Base-by-base conservation (phyloP, 2,329 filamentous ascomycete genomes). In the Colletotrichum zoysiae region DNA sequence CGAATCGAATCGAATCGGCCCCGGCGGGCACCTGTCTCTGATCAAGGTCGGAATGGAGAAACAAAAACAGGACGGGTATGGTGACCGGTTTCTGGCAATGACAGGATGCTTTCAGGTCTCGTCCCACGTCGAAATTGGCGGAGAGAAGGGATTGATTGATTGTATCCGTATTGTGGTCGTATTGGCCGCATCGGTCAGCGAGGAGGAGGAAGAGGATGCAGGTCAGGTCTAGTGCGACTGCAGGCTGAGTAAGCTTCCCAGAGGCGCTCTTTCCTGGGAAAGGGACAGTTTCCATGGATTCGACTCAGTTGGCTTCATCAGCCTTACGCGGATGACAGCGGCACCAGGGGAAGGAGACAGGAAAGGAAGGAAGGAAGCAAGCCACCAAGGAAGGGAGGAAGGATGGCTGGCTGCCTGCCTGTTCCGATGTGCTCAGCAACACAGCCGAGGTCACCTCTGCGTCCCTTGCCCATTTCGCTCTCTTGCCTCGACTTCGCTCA, bases 271-370 rank as follows among this genome's bases (percentile, higher is more conserved):
- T 55, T 44, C n/a, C n/a, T 23, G 30, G 23, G 18, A 48, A 56
- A 30, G 67, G 16, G 9, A 14, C 50, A 18, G 9, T 68, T 48
- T 6, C 69, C 26, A 42, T 35, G 38, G 35, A 14, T 59, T 5
- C 18, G 44, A 59, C 42, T 30, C 30, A 30, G 30, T 30, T 48
- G 58, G 46, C 64, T 60, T 64, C 58, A 68, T 69, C 69, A 69
- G 70, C 70, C 70, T 71, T 69, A 46, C 44, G 14, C n/a, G n/a
- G 8, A 23, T 58, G n/a, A 42, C 14, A 69, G 16, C 35, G 35
- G 35, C 35, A 9, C 16, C 16, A n/a, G 48, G 46, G 46, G 46
- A 23, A 16, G 48, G 23, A n/a, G 18, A 18, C 46, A 48, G 46
- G 46, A 23, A 23, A 48, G 23, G n/a, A 18, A 26, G 16, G 48